A percentile compares a stretch with the other conserved stretches of the same genome.
Evolutionary conservation across 2,329 filamentous ascomycete species (phyloP).

Genomic region (Clonostachys rosea): DNA sequence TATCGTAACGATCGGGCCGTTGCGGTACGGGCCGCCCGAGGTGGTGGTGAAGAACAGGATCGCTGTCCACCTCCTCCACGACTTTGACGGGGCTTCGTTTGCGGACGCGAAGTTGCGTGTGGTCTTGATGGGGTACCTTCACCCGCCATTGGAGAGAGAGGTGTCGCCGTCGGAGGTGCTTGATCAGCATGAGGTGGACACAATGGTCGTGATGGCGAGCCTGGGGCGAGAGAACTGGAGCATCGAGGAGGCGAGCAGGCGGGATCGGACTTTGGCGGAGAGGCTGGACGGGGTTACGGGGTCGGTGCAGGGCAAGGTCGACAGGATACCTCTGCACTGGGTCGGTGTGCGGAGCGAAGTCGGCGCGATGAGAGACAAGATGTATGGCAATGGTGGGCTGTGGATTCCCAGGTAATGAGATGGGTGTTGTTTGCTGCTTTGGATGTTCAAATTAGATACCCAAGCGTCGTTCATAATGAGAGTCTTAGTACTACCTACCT

Average conservation of each 20-base stretch:
- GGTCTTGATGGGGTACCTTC: constrained; percentile 57
- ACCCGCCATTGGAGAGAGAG: constrained; percentile 15
- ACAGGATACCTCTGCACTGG: constrained; percentile 53
- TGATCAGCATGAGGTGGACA: constrained; percentile 29
- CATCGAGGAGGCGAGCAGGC: constrained; percentile 29
- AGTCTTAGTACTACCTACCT: too few relatives aligned
- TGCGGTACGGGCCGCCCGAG: constrained; percentile 35
- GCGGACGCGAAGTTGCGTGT: constrained; percentile 41
- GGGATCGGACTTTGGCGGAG: constrained; percentile 35
- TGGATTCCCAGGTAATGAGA: constrained; percentile 30
- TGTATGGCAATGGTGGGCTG: constrained; percentile 41
- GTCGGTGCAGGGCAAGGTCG: constrained; percentile 47
- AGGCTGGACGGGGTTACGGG: constrained; percentile 41
- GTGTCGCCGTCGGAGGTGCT: constrained; percentile 12
- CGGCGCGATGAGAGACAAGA: constrained; percentile 40
- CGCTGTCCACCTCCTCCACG: constrained; percentile 47
- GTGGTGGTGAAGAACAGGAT: constrained; percentile 46
- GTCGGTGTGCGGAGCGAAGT: constrained; percentile 51
- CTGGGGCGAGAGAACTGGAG: constrained; percentile 40
- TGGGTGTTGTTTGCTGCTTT: too few relatives aligned
- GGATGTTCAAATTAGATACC: too few relatives aligned
- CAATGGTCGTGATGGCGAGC: constrained; percentile 36
- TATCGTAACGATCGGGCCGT: constrained; percentile 51
- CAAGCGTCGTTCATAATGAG: too few relatives aligned
- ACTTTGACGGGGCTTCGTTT: constrained; percentile 36